phyloP scores from a whole-genome alignment of 73 alveolate species.

The Tetrahymena elliotti region DNA sequence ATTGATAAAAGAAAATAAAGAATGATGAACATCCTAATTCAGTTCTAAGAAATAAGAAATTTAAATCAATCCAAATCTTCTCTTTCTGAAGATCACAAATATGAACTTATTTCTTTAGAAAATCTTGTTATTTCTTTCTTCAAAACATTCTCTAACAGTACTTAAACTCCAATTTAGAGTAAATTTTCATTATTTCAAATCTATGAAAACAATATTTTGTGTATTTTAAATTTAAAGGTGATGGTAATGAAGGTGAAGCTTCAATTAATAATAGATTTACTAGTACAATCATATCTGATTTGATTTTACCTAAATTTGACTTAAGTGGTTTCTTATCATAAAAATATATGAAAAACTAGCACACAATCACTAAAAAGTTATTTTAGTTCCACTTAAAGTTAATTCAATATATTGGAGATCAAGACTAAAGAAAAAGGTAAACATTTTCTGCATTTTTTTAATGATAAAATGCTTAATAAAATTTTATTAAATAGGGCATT shows the following conservation, averaged over 20 bases:
- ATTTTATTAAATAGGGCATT: background rate
- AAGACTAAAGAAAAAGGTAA: slow-evolving; percentile 16
- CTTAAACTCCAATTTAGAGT: background rate
- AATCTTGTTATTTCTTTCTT: background rate
- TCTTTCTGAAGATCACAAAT: background rate
- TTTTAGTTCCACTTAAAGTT: background rate
- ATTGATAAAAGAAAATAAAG: slow-evolving; percentile 19
- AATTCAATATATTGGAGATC: slow-evolving; percentile 3
- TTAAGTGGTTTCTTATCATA: background rate
- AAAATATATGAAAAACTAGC: slow-evolving; percentile 25
- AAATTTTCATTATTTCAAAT: background rate
- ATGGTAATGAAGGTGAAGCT: background rate
- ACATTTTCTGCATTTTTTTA: background rate
- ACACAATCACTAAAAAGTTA: background rate
- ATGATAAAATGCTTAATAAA: no score
- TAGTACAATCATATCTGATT: slow-evolving; percentile 7
- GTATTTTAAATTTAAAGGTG: background rate
- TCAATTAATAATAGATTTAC: background rate
- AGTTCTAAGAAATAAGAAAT: slow-evolving; percentile 11
- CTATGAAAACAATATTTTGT: background rate
- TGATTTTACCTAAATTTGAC: slow-evolving; percentile 22
- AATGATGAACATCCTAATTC: background rate
- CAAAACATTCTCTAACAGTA: background rate
- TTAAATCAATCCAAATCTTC: background rate
- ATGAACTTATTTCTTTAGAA: background rate